Base-by-base conservation (phyloP, 2,329 filamentous ascomycete species). In the Aspergillus fructus region DNA sequence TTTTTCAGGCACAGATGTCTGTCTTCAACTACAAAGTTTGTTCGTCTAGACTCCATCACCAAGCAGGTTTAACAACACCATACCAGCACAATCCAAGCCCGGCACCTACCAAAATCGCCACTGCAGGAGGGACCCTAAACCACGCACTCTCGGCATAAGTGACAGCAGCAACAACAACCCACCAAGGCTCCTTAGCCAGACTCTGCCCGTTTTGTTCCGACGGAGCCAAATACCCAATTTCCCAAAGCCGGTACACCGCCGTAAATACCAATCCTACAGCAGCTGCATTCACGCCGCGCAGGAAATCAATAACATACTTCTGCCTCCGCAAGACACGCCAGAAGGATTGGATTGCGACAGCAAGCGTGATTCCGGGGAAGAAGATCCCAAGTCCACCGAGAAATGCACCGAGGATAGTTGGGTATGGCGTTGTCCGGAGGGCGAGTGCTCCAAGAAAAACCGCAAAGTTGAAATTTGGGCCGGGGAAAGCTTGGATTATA, bases 401-500 rank as follows among this genome's bases (percentile, higher is more conserved):
- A 0, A 84, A 21, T 0, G 83, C 82, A 0, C 85, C 85, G 0
- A 76, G 61, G 2, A 76, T 66, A 0, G 77, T 72, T 0, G 60
- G 68, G 53, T 40, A 76, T 1, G 24, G 47, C 0, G 67, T 62
- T 11, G 50, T 59, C 1, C 72, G 68, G 0, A 83, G 74, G 0
- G 82, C 76, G 0, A 87, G 68, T 0, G 75, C 72, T 1, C 85
- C 84, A 0, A 87, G 73, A 55, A 80, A 87, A 0, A 86, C 83
- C 0, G 82, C 83, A 59, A 86, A 75, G 59, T 75, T 74, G 65
- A 74, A 73, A 53, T 76, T 76, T 0, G 85, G 85, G 0, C 85
- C 85, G 0, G 89, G 88, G 56, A 91, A 88, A 0, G 86, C 82
- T 70, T 91, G 88, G 17, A 85, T 87, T 53, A 91, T 80, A 7